Evolutionary conservation across 1,139 yeast species (phyloP).

Genomic region (Hansenula anomala): DNA sequence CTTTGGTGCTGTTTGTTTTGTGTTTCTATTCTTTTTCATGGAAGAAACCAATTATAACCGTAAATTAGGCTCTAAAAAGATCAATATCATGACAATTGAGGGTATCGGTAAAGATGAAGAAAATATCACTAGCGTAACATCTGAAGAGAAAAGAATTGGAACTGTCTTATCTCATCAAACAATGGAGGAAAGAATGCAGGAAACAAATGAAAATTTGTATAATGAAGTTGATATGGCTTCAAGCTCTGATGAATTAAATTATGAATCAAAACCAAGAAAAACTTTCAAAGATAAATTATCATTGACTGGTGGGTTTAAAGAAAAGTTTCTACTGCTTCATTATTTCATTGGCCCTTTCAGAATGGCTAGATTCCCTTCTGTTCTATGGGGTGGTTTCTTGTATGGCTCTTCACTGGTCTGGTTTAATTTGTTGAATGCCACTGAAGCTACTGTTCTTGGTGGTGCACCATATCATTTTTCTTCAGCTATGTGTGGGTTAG

Average conservation of each 20-base stretch:
- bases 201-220: slow-evolving; percentile 16
- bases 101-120: slow-evolving; percentile 8
- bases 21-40: slow-evolving; percentile 37
- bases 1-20: slow-evolving; percentile 39
- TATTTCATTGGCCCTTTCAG: slow-evolving; percentile 37
- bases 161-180: slow-evolving; percentile 18
- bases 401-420: slow-evolving; percentile 61
- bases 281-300: slow-evolving; percentile 31
- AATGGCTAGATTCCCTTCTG: slow-evolving; percentile 46
- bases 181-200: slow-evolving; percentile 18
- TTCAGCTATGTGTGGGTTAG: slow-evolving; percentile 36
- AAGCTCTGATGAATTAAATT: slow-evolving; percentile 1
- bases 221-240: slow-evolving; percentile 3
- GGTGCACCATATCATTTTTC: slow-evolving; percentile 39
- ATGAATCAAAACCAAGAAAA: slow-evolving; percentile 20
- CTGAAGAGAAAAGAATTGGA: slow-evolving; percentile 24
- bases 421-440: slow-evolving; percentile 47
- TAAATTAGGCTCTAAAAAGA: slow-evolving; percentile 20
- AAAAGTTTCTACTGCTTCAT: slow-evolving; percentile 28
- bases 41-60: slow-evolving; percentile 43
- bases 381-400: slow-evolving; percentile 56
- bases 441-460: slow-evolving; percentile 36
- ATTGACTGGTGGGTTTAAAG: slow-evolving; percentile 28
- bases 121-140: slow-evolving; percentile 19
- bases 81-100: slow-evolving; percentile 11